Evolutionary conservation across 768 basidiomycete genomes (phyloP), one percentile per base, ranked within the genome.

Genomic region (Phylloporus sp.): DNA sequence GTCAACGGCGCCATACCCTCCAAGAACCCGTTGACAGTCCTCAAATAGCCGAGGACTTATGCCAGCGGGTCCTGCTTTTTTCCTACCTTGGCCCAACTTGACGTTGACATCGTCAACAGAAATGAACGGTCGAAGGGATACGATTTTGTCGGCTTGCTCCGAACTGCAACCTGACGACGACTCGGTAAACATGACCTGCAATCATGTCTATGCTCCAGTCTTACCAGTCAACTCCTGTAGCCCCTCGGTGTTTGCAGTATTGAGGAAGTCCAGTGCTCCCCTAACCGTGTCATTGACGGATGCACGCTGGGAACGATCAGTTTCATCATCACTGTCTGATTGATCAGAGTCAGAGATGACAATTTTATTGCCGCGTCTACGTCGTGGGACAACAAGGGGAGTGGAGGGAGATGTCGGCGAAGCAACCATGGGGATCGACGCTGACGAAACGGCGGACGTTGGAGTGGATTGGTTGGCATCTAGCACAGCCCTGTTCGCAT

Each of bases 41-140:
- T 95, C 91, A 62, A 98, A 90, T 65, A 98, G 75, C 46, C 86
- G 81, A 49, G 88, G 77, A 51, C 91, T 93, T 58, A 99, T 82
- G 18, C 95, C 94, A 5, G 72, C 76, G 9, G 84, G 81, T 9
- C 84, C 82, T 3, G 82, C 79, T 60, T 90, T 93, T 71, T 90
- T 94, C 72, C 83, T 89, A n/a, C 83, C 86, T 64, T 88, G 85
- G 26, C 81, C 78, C 9, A 98, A 76, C 65, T 87, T 94, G 35
- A 61, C 61, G 37, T 80, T 81, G 38, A 95, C 70, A 47, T 93
- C 88, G 23, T 84, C 82, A 28, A 85, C 74, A 11, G 81, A 80
- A n/a, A 64, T 61, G 64, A 90, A 99, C 0, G 92, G 92, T 38
- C 95, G 82, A 11, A 90, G 69, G 15, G 75, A 75, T 44, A 90